Percentiles rank a stretch among this genome's conserved stretches.
These are phyloP conservation scores for Inonotus obliquus DNA, from an alignment of 1,284 basidiomycete species.

Conservation along the genomic window DNA sequence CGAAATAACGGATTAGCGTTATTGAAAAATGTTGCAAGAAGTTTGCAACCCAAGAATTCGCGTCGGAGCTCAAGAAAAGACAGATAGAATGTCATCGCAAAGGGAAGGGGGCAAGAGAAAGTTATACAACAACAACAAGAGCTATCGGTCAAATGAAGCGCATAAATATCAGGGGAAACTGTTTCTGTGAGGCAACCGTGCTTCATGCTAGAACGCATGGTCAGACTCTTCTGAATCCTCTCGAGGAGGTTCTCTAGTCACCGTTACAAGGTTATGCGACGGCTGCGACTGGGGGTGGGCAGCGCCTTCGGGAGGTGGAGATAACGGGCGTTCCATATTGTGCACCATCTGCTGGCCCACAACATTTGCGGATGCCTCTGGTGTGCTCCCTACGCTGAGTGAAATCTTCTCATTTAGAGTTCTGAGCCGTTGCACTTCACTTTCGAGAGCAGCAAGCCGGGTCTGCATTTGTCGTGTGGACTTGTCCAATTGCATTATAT, in stretches of 20 bases:
- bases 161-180: conserved; percentile 13
- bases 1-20: conserved; percentile 20
- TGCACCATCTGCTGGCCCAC: conserved; percentile 45
- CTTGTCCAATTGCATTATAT: conserved; percentile 66
- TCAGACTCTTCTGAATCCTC: conserved; percentile 19
- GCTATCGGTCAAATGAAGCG: conserved; percentile 3
- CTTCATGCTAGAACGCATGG: conserved; percentile 4
- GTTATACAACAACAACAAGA: conserved; percentile 5
- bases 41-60: not conserved
- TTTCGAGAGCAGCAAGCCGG: conserved; percentile 57
- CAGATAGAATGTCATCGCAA: conserved; percentile 1
- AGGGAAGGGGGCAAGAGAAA: conserved; percentile 1
- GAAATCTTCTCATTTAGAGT: conserved; percentile 77
- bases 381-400: conserved; percentile 38
- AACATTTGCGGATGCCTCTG: conserved; percentile 35
- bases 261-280: conserved; percentile 44
- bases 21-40: conserved; percentile 20
- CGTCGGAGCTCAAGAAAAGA: not conserved
- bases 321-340: conserved; percentile 51
- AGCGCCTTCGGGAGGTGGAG: conserved; percentile 54
- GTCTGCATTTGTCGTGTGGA: conserved; percentile 62
- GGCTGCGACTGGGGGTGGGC: conserved; percentile 24
- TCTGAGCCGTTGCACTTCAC: conserved; percentile 62
- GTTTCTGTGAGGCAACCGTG: not conserved
- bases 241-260: conserved; percentile 46